phyloP scores from a whole-genome alignment of 148 eudicot species.

The Silene conica region DNA sequence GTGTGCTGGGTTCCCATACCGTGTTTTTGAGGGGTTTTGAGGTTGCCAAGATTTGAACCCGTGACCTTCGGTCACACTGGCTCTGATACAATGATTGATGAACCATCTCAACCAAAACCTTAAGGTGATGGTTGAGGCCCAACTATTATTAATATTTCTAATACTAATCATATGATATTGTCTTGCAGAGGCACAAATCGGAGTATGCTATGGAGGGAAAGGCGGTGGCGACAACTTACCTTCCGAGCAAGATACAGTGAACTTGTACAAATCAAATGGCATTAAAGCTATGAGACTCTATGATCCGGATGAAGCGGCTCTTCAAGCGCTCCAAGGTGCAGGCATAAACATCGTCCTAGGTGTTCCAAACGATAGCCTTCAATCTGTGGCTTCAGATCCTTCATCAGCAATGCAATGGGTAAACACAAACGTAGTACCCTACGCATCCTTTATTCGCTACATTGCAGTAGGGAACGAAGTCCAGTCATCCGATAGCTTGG shows the following conservation, averaged over 20 bases:
- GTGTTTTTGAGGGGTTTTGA: too few relatives aligned
- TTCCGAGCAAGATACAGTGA: slow-evolving; percentile 16
- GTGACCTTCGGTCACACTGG: too few relatives aligned
- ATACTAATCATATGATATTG: not conserved
- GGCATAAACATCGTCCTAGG: slow-evolving; percentile 41
- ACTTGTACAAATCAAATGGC: slow-evolving; percentile 30
- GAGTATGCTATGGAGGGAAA: slow-evolving; percentile 32
- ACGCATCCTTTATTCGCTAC: slow-evolving; percentile 31
- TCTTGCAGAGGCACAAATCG: slow-evolving; percentile 29
- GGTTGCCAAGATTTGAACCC: too few relatives aligned
- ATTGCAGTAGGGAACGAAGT: slow-evolving; percentile 52
- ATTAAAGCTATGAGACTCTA: slow-evolving; percentile 36
- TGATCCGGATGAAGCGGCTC: slow-evolving; percentile 15
- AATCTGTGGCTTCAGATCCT: slow-evolving; percentile 29
- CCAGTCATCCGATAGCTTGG: slow-evolving; percentile 21
- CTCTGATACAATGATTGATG: too few relatives aligned
- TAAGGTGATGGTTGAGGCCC: too few relatives aligned
- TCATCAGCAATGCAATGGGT: slow-evolving; percentile 38
- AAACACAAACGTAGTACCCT: slow-evolving; percentile 33
- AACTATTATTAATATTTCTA: too few relatives aligned
- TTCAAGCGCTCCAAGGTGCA: slow-evolving; percentile 40
- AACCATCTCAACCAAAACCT: too few relatives aligned
- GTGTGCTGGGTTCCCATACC: too few relatives aligned
- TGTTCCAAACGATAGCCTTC: slow-evolving; percentile 34
- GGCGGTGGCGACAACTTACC: slow-evolving; percentile 40